A percentile compares a stretch with the other conserved stretches of the same genome.
Conservation (phyloP, 2,329 filamentous ascomycete genomes). For the Fusarium newnesense region DNA sequence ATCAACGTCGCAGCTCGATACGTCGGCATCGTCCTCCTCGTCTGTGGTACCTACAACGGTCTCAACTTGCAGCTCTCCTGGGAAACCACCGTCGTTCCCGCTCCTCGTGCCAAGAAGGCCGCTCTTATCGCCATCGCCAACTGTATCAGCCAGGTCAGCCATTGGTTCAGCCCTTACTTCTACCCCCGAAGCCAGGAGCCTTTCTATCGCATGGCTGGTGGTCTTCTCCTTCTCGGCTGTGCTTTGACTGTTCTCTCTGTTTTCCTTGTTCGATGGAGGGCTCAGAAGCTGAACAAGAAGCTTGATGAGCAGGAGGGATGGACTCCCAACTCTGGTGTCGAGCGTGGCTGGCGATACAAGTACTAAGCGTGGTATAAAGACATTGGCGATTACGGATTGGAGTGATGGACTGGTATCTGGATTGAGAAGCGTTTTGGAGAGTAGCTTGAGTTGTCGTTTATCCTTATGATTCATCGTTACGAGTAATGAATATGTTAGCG, state of each 20-base stretch:
- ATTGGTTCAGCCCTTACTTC: slow-evolving; percentile 57
- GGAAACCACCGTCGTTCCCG: slow-evolving; percentile 55
- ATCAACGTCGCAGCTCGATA: slow-evolving; percentile 55
- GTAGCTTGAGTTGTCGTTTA: background rate
- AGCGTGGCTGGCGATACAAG: slow-evolving; percentile 28
- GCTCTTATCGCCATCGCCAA: slow-evolving; percentile 57
- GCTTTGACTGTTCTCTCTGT: background rate
- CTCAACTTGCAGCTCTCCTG: slow-evolving; percentile 55
- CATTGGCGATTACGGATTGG: background rate
- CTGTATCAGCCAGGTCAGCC: slow-evolving; percentile 52
- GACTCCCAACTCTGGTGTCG: slow-evolving; percentile 22
- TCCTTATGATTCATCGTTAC: background rate
- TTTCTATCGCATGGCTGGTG: slow-evolving; percentile 45
- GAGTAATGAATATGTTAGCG: slow-evolving; percentile 5
- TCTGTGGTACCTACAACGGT: slow-evolving; percentile 53
- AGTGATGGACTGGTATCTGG: background rate
- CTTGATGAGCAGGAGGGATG: slow-evolving; percentile 27
- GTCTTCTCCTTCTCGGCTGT: slow-evolving; percentile 16
- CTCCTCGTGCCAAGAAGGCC: slow-evolving; percentile 53
- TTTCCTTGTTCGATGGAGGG: slow-evolving; percentile 11
- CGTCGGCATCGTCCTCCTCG: slow-evolving; percentile 54
- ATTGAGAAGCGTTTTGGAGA: background rate
- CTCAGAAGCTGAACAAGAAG: slow-evolving; percentile 18
- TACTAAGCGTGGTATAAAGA: background rate
- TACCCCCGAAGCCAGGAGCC: slow-evolving; percentile 45